Percentiles rank a stretch among this genome's conserved stretches.
These are phyloP conservation scores for Lasiosphaeriaceae sp. DNA, from an alignment of 495 filamentous ascomycete species.

Conservation along the genomic window DNA sequence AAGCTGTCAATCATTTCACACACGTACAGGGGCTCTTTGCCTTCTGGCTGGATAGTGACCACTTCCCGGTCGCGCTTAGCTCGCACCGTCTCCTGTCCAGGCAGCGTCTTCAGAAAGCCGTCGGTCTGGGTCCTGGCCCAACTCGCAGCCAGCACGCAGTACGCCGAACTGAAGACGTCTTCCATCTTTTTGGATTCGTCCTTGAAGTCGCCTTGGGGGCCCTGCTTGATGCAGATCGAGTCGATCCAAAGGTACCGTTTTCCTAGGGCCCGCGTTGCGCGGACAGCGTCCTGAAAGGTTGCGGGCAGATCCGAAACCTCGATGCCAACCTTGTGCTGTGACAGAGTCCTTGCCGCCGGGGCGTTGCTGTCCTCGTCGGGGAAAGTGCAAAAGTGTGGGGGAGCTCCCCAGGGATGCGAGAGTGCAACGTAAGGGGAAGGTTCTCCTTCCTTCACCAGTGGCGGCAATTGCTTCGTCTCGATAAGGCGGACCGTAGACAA, in stretches of 20 bases:
- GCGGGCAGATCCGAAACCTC: slow-evolving; percentile 7
- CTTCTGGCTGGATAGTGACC: not conserved
- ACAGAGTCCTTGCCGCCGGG: not conserved
- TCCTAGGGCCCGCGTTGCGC: slow-evolving; percentile 9
- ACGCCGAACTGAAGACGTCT: slow-evolving; percentile 27
- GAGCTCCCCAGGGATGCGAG: slow-evolving; percentile 13
- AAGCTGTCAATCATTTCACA: slow-evolving; percentile 29
- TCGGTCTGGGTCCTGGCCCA: slow-evolving; percentile 11
- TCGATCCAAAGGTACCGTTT: slow-evolving; percentile 33
- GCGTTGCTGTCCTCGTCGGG: not conserved
- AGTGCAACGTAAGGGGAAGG: slow-evolving; percentile 13
- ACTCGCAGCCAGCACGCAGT: slow-evolving; percentile 31
- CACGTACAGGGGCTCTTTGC: slow-evolving; percentile 12
- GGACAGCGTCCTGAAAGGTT: slow-evolving; percentile 21
- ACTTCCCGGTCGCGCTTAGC: not conserved
- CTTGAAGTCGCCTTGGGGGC: slow-evolving; percentile 27
- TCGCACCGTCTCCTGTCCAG: too few relatives aligned
- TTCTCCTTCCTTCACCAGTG: slow-evolving; percentile 3
- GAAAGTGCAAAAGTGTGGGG: slow-evolving; percentile 4
- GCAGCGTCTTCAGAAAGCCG: slow-evolving; percentile 21
- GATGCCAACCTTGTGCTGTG: slow-evolving; percentile 9
- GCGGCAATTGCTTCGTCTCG: not conserved
- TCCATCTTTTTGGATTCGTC: slow-evolving; percentile 25
- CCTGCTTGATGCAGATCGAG: slow-evolving; percentile 37
- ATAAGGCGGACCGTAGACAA: not conserved